Evolutionary conservation across 2,329 filamentous ascomycete species (phyloP).

Genomic region (Tolypocladium tundrense): DNA sequence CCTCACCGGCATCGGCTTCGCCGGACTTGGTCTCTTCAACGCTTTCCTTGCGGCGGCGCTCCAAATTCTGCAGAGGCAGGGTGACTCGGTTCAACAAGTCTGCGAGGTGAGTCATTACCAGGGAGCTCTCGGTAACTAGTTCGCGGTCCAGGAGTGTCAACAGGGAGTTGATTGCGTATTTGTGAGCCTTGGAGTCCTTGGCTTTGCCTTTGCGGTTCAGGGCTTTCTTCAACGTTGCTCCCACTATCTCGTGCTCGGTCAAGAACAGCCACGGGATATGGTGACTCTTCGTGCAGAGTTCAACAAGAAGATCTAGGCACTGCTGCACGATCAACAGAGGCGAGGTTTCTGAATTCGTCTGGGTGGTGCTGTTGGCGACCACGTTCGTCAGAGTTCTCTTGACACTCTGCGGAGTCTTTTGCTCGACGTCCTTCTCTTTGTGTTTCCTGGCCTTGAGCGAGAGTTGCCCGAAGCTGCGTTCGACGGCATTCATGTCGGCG

Average conservation of each 20-base stretch:
- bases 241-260: constrained; percentile 76
- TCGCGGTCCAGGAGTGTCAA: constrained; percentile 84
- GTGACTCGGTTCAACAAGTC: constrained; percentile 82
- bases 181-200: constrained; percentile 74
- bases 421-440: constrained; percentile 46
- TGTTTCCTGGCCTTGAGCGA: constrained; percentile 83
- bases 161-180: constrained; percentile 86
- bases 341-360: constrained; percentile 75
- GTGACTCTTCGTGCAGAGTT: constrained; percentile 73
- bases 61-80: constrained; percentile 67
- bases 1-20: constrained; percentile 26
- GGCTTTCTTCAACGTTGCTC: constrained; percentile 65
- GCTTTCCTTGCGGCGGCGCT: constrained; percentile 73
- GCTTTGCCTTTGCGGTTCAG: constrained; percentile 76
- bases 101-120: constrained; percentile 89
- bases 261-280: constrained; percentile 89
- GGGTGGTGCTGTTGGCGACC: constrained; percentile 30
- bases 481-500: constrained; percentile 83
- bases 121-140: constrained; percentile 92
- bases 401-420: constrained; percentile 69
- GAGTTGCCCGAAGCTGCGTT: constrained; percentile 88
- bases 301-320: constrained; percentile 76
- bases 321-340: constrained; percentile 94
- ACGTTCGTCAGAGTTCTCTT: constrained; percentile 64
- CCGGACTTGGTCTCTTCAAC: constrained; percentile 40